These are phyloP conservation scores for Bacidia rubella DNA, from an alignment of 495 filamentous ascomycete species.

Conservation along the genomic window DNA sequence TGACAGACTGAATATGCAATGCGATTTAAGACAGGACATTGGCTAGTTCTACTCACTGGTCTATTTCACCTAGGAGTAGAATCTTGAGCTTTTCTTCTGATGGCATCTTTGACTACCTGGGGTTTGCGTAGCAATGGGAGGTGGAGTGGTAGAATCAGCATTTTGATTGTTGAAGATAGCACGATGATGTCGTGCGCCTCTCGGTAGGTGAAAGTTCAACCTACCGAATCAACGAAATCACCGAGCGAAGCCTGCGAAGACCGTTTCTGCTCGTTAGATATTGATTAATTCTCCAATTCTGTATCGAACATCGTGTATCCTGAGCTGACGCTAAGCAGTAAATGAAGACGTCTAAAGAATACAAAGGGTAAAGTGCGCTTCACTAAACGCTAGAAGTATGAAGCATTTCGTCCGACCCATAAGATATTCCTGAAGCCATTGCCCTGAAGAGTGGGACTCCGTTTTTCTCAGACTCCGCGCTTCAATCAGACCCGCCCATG, in stretches of 20 bases:
- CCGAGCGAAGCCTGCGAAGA: neutral
- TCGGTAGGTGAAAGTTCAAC: neutral
- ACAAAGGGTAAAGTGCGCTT: too few species aligned
- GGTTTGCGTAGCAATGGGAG: too few species aligned
- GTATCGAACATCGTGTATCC: too few species aligned
- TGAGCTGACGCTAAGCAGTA: too few species aligned
- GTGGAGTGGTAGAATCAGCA: too few species aligned
- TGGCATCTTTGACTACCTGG: neutral
- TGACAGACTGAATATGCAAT: too few species aligned
- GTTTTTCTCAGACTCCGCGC: neutral
- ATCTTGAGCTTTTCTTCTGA: conserved; percentile 33
- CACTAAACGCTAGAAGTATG: neutral
- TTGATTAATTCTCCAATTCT: too few species aligned
- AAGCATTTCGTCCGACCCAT: neutral
- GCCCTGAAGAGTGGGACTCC: neutral
- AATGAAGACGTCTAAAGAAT: too few species aligned
- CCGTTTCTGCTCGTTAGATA: neutral
- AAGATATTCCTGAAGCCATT: neutral
- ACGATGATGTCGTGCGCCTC: neutral
- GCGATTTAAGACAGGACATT: too few species aligned
- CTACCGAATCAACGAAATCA: neutral
- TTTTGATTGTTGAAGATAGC: too few species aligned
- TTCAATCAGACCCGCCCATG: neutral
- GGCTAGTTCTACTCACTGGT: conserved; percentile 32
- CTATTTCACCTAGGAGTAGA: conserved; percentile 43